Evolutionary conservation across 768 basidiomycete genomes (phyloP).

Genomic region (Rickenella mellea): DNA sequence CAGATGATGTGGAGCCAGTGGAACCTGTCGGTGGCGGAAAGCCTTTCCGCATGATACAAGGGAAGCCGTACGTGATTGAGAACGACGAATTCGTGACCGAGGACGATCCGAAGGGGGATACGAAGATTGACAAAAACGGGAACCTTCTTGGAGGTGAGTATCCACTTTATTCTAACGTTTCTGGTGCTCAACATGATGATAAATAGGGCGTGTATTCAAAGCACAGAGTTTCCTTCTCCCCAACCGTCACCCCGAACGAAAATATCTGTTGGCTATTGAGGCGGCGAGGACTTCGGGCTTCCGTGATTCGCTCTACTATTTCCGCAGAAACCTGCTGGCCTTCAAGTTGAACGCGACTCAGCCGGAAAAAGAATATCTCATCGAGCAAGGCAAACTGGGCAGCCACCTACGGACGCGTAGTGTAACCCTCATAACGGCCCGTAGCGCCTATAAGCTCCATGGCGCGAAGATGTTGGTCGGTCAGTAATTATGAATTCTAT

Average conservation of each 20-base stretch:
- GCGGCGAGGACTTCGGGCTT: constrained; percentile 94
- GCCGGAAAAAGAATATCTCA: constrained; percentile 87
- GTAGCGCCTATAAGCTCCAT: constrained; percentile 90
- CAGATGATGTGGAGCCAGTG: constrained; percentile 25
- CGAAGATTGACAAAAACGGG: constrained; percentile 84
- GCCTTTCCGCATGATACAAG: constrained; percentile 66
- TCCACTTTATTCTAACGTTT: constrained; percentile 3
- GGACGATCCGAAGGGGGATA: constrained; percentile 79
- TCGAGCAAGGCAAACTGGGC: constrained; percentile 79
- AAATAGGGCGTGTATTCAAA: constrained; percentile 77
- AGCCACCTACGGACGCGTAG: constrained; percentile 83
- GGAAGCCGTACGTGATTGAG: constrained; percentile 66
- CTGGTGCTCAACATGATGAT: constrained; percentile 2
- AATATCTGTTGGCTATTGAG: constrained; percentile 96
- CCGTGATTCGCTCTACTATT: constrained; percentile 96
- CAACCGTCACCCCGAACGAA: constrained; percentile 70
- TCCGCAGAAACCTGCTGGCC: constrained; percentile 83
- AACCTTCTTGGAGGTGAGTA: constrained; percentile 73
- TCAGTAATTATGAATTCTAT: constrained; percentile 25
- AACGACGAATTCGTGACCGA: constrained; percentile 85
- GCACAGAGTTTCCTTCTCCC: constrained; percentile 83
- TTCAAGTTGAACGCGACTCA: constrained; percentile 87
- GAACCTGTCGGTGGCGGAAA: constrained; percentile 38
- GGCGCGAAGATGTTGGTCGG: constrained; percentile 86
- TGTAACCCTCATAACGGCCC: constrained; percentile 86